Base-by-base conservation (phyloP, 495 filamentous ascomycete species). In the Ramalina intermedia region DNA sequence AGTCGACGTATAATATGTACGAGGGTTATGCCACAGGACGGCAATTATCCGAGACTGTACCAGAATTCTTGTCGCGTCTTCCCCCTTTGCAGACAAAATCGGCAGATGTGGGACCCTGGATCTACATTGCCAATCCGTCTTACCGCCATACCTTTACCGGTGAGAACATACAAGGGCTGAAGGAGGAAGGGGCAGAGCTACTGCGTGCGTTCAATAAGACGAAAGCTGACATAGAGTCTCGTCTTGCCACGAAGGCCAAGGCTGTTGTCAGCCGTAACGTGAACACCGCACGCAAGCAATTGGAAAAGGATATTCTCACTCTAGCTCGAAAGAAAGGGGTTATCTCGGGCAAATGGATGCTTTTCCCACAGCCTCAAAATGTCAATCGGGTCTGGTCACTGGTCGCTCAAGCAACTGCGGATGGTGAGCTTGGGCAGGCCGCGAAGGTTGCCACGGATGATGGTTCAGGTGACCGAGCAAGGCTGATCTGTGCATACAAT, bases 311-410 rank as follows among this genome's bases (percentile, higher is more conserved):
- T 37, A 68, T 93, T 8, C 59, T 73, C 5, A 62, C 69, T 3
- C 57, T 80, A 7, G 85, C 84, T 7, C 62, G 65, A 8, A 63
- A 72, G 41, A 70, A 63, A 6, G 66, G 66, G n/a, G 70, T 75
- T 16, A 71, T 68, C n/a, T 62, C 64, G n/a, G 83, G 84, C 37
- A 88, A 86, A 62, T 93, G 87, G 87, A 85, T 94, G 83, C 55
- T 94, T n/a, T 88, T 87, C 56, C 74, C 76, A 2, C 55, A 63
- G 3, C 50, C 61, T 6, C 62, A 67, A 2, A 55, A 72, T n/a
- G 73, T 87, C 11, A 75, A 87, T 58, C 59, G 64, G 4, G 51
- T 69, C 12, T 94, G 87, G 87, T 63, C 55, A 2, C 64, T 63
- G 16, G 63, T 94, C 3, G 82, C 76, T 4, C 68, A 63, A 14